Evolutionary conservation across 2,329 filamentous ascomycete genomes (phyloP), one percentile per base, ranked within the genome.

Genomic region (Colletotrichum sansevieriae): DNA sequence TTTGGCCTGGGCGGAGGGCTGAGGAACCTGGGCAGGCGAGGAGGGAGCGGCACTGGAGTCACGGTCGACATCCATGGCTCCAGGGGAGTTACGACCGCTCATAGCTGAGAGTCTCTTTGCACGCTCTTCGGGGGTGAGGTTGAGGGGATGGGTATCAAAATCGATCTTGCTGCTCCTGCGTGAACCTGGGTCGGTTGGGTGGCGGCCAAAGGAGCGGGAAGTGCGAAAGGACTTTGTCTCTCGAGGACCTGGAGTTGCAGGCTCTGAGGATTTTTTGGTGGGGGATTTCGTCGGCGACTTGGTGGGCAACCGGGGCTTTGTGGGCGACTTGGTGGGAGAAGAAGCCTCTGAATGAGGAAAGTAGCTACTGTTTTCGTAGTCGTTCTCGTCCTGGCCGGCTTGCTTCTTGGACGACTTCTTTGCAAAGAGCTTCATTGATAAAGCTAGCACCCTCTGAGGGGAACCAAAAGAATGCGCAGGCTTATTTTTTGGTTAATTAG

Each of bases 61-160:
- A 72, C 87, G 85, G 80, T 96, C 93, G 73, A 94, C 83, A 73
- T 96, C 92, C 91, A 95, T 94, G 51, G 58, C 44, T 52, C 43
- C 58, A 54, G 65, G 62, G 68, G 91, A 90, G 75, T 84, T 88
- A 71, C 87, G 83, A 72, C 85, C 84, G 74, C 82, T 89, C 87
- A 88, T 86, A 75, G 79, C 80, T 73, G 78, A 75, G 71, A 94
- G 85, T 71, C 93, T 90, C 79, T 92, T 92, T 55, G 62, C 65
- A 76, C 94, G 88, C 85, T 97, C 91, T 83, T 97, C 94, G 54
- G 94, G 94, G 2, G 92, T 94, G 22, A 97, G 88, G 76, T 98
- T 98, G 60, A 98, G 87, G 44, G 95, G 95, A 79, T 98, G 95
- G 3, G 90, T 91, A 78, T 95, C 88, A 72, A 85, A 85, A 77